Percentiles rank a stretch among this genome's conserved stretches.
These are phyloP conservation scores for Phytophthora capsici DNA, from an alignment of 352 stramenopile genomes.

Conservation along the genomic window DNA sequence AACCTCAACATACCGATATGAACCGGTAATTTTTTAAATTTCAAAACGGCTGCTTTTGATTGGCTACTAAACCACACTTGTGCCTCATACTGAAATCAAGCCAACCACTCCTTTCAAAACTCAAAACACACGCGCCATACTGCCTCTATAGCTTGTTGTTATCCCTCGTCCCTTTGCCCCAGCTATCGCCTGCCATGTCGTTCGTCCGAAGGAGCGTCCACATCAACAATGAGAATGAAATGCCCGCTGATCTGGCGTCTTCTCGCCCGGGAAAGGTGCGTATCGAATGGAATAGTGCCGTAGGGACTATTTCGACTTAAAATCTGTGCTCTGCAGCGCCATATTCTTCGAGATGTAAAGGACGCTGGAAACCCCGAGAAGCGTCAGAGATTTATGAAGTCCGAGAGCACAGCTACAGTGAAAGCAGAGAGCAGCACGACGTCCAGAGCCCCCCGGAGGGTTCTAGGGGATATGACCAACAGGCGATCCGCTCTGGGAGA, in stretches of 20 bases:
- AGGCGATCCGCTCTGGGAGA: conserved; percentile 61
- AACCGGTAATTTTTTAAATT: conserved; percentile 45
- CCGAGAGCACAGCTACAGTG: conserved; percentile 28
- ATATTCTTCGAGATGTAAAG: conserved; percentile 49
- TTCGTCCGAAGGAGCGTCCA: conserved; percentile 28
- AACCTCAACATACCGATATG: not conserved
- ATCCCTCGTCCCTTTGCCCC: conserved; percentile 2
- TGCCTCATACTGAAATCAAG: conserved; percentile 36
- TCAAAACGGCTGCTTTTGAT: conserved; percentile 32
- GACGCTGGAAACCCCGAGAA: conserved; percentile 66
- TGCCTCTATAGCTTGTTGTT: conserved; percentile 12
- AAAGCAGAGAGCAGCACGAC: conserved; percentile 26
- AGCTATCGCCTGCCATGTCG: conserved; percentile 21
- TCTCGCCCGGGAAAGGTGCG: conserved; percentile 61
- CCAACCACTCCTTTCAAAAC: conserved; percentile 16
- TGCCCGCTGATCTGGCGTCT: conserved; percentile 42
- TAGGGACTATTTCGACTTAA: not conserved
- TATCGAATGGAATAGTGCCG: not conserved
- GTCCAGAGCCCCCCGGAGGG: conserved; percentile 31
- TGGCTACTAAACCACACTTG: conserved; percentile 21
- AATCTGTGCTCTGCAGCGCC: conserved; percentile 32
- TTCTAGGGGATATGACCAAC: conserved; percentile 77
- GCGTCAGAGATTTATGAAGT: conserved; percentile 59
- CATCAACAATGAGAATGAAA: conserved; percentile 82
- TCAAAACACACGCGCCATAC: conserved; percentile 12